phyloP scores from a whole-genome alignment of 2,329 filamentous ascomycete species.

The Samsoniella hepiali region DNA sequence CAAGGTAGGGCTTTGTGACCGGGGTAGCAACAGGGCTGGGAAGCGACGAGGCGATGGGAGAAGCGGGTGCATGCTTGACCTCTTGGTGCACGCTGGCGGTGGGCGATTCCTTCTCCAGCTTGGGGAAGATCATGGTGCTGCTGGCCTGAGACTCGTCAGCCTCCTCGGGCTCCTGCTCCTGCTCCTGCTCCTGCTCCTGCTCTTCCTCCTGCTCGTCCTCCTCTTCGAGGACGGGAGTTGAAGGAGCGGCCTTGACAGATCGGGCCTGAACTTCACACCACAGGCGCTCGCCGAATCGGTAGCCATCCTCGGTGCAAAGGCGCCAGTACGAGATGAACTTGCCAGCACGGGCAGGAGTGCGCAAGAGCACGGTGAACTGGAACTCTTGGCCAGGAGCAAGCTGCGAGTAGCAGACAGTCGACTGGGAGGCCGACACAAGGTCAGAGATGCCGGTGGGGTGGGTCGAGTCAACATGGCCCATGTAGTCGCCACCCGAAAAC shows the following conservation, averaged over 20 bases:
- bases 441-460: slow-evolving; percentile 76
- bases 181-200: slow-evolving; percentile 28
- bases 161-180: slow-evolving; percentile 29
- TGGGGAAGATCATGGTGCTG: slow-evolving; percentile 94
- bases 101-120: slow-evolving; percentile 90
- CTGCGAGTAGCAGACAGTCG: slow-evolving; percentile 67
- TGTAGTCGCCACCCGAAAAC: slow-evolving; percentile 91
- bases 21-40: slow-evolving; percentile 40
- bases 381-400: slow-evolving; percentile 72
- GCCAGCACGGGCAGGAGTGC: slow-evolving; percentile 72
- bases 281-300: slow-evolving; percentile 85
- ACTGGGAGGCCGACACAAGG: slow-evolving; percentile 76
- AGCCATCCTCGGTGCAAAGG: slow-evolving; percentile 74
- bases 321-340: slow-evolving; percentile 96
- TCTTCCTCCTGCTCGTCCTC: slow-evolving; percentile 26
- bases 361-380: slow-evolving; percentile 80
- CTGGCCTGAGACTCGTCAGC: slow-evolving; percentile 21
- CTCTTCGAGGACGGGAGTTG: slow-evolving; percentile 26
- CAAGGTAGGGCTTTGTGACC: slow-evolving; percentile 42
- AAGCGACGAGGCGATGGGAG: slow-evolving; percentile 41
- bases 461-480: slow-evolving; percentile 83
- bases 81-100: slow-evolving; percentile 72
- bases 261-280: slow-evolving; percentile 89
- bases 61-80: slow-evolving; percentile 32
- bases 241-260: slow-evolving; percentile 34